Percentiles rank a stretch among this genome's conserved stretches.
Evolutionary conservation across 352 stramenopile genomes (phyloP).

Genomic region (Phytophthora pisi): DNA sequence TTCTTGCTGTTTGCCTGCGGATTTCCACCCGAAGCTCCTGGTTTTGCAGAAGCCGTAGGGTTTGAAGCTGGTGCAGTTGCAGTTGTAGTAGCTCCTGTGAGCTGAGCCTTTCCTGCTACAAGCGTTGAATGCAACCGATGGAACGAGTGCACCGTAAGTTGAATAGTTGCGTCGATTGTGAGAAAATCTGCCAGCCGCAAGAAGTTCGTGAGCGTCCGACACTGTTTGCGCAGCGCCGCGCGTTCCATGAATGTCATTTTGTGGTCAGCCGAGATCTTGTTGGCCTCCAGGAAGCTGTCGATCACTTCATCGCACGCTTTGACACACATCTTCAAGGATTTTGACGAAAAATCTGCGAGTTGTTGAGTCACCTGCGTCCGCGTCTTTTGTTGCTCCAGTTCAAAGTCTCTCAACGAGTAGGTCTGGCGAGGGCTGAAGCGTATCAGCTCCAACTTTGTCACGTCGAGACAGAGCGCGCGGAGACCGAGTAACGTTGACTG

Average conservation of each 20-base stretch:
- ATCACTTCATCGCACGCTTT: conserved; percentile 93
- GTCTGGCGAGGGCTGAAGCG: conserved; percentile 69
- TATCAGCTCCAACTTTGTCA: conserved; percentile 72
- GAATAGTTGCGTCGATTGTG: conserved; percentile 88
- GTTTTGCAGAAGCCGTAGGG: neutral
- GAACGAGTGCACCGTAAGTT: conserved; percentile 86
- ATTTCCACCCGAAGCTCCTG: neutral
- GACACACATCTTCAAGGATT: conserved; percentile 85
- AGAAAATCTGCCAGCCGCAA: conserved; percentile 92
- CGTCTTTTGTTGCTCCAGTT: conserved; percentile 67
- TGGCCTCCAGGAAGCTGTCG: conserved; percentile 89
- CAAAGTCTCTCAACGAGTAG: conserved; percentile 86
- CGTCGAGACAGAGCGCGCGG: conserved; percentile 72
- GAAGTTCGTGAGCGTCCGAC: conserved; percentile 92
- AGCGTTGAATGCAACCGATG: conserved; percentile 61
- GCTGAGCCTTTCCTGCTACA: conserved; percentile 50
- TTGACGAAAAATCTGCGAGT: conserved; percentile 64
- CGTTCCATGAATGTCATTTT: conserved; percentile 98
- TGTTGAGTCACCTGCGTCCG: conserved; percentile 59
- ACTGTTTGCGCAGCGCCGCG: conserved; percentile 91
- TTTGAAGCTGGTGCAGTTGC: neutral
- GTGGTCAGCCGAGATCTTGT: conserved; percentile 93
- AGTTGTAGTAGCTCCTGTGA: conserved; percentile 1
- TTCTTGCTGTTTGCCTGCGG: conserved; percentile 11
- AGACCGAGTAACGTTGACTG: conserved; percentile 82